Evolutionary conservation across 2,329 filamentous ascomycete genomes (phyloP).

Genomic region (Coleophoma crateriformis): DNA sequence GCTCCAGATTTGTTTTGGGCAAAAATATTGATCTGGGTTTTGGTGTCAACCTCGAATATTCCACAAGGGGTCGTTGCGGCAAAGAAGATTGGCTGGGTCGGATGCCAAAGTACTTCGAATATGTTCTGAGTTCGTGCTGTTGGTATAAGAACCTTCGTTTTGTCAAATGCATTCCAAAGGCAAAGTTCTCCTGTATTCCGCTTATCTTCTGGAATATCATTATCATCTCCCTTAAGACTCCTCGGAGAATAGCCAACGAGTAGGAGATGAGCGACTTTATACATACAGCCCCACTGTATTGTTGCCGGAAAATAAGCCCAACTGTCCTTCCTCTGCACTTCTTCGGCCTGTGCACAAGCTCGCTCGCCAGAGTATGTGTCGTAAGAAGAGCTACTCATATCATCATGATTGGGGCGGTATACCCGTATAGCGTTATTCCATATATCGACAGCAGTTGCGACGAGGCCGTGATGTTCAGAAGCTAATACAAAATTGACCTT

Average conservation of each 20-base stretch:
- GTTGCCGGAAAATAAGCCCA: slow-evolving; percentile 62
- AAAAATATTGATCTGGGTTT: slow-evolving; percentile 55
- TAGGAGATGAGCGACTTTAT: slow-evolving; percentile 42
- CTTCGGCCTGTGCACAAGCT: slow-evolving; percentile 14
- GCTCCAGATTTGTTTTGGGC: slow-evolving; percentile 27
- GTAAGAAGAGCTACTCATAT: slow-evolving; percentile 26
- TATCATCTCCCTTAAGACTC: slow-evolving; percentile 44
- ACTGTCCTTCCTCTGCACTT: slow-evolving; percentile 24
- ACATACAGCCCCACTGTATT: slow-evolving; percentile 52
- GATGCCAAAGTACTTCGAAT: slow-evolving; percentile 62
- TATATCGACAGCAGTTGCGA: slow-evolving; percentile 56
- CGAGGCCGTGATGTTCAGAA: slow-evolving; percentile 37
- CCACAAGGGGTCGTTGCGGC: slow-evolving; percentile 51
- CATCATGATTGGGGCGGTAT: slow-evolving; percentile 37
- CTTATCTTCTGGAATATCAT: slow-evolving; percentile 51
- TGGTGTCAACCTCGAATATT: slow-evolving; percentile 34
- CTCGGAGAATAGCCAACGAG: slow-evolving; percentile 60
- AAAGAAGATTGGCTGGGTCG: slow-evolving; percentile 44
- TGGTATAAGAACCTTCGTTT: slow-evolving; percentile 37
- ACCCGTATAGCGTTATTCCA: slow-evolving; percentile 48
- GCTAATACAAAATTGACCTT: slow-evolving; percentile 59
- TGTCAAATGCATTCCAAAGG: slow-evolving; percentile 46
- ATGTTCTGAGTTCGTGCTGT: slow-evolving; percentile 52
- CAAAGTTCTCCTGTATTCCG: slow-evolving; percentile 53
- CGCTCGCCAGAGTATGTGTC: slow-evolving; percentile 22